These are phyloP conservation scores for Durio zibethinus DNA, from an alignment of 345 rosid species.

Conservation along the genomic window DNA sequence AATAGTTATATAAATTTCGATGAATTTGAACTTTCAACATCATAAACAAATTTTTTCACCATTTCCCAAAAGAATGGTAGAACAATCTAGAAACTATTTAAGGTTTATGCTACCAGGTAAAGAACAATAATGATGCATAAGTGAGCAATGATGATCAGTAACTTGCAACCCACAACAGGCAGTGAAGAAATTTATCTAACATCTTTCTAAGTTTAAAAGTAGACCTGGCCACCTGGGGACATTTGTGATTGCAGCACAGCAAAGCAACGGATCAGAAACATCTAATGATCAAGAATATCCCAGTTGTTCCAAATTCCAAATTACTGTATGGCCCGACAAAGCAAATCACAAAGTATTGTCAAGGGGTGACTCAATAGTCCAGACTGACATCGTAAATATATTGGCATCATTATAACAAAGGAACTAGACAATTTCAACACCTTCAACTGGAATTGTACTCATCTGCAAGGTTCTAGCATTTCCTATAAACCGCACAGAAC, in stretches of 20 bases:
- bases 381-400: neutral
- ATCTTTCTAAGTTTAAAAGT: neutral
- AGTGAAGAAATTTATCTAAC: constrained; percentile 9
- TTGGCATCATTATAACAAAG: neutral
- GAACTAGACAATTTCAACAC: constrained; percentile 56
- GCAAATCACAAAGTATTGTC: constrained; percentile 1
- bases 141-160: constrained; percentile 4
- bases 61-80: constrained; percentile 17
- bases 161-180: neutral
- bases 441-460: constrained; percentile 61
- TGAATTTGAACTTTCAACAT: constrained; percentile 2
- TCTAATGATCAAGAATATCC: neutral
- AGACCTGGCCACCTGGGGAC: constrained; percentile 4
- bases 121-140: constrained; percentile 7
- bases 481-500: constrained; percentile 76
- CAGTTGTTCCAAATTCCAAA: neutral
- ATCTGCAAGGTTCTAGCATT: constrained; percentile 76
- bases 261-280: neutral
- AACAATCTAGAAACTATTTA: neutral
- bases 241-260: neutral
- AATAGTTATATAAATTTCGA: constrained; percentile 4
- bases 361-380: neutral
- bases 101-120: constrained; percentile 13
- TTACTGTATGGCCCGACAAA: neutral
- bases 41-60: constrained; percentile 9